These are phyloP conservation scores for Barnettozyma populi DNA, from an alignment of 805 yeast species.

Conservation along the genomic window DNA sequence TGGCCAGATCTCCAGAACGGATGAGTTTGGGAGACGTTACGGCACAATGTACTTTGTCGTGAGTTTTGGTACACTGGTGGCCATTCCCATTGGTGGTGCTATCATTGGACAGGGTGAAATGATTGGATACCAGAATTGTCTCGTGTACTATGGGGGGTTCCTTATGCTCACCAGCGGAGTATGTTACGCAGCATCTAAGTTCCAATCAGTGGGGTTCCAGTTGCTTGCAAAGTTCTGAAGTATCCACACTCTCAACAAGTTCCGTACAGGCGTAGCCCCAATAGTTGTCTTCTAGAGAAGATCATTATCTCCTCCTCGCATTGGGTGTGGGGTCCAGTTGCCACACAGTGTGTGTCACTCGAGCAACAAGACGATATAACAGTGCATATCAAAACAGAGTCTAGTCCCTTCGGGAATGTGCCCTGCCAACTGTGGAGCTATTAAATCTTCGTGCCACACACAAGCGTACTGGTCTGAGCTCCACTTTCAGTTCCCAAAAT, in stretches of 20 bases:
- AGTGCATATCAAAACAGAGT: too few species aligned
- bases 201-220: conserved; percentile 37
- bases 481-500: background rate
- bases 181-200: conserved; percentile 40
- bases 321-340: too few species aligned
- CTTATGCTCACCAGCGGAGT: conserved; percentile 34
- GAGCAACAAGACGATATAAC: too few species aligned
- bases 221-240: background rate
- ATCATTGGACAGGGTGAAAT: conserved; percentile 38
- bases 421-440: background rate
- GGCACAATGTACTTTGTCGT: conserved; percentile 56
- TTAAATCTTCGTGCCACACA: background rate
- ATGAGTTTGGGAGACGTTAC: conserved; percentile 48
- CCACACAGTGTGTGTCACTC: too few species aligned
- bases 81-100: conserved; percentile 48
- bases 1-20: conserved; percentile 50
- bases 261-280: too few species aligned
- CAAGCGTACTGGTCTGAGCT: too few species aligned
- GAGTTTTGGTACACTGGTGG: conserved; percentile 47
- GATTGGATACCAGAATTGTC: conserved; percentile 30
- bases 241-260: too few species aligned
- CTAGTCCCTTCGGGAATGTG: background rate
- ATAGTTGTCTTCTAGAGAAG: too few species aligned
- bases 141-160: conserved; percentile 29
- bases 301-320: too few species aligned